Percentiles rank a stretch among this genome's conserved stretches.
phyloP scores from a whole-genome alignment of 495 filamentous ascomycete species.

The Extremus antarcticus region DNA sequence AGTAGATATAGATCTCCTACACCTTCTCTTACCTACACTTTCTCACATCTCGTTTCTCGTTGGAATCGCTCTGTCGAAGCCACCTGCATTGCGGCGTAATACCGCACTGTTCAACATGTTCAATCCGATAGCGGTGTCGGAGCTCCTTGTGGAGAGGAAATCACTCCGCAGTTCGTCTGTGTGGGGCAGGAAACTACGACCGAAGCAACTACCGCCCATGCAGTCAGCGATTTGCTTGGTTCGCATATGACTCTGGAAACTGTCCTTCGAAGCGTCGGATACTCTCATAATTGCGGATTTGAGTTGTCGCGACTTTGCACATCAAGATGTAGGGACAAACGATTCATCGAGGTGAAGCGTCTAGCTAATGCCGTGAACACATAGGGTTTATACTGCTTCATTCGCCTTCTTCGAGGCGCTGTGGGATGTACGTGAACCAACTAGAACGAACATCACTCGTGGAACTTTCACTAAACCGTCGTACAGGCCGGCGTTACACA shows the following conservation, averaged over 20 bases:
- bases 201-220: neutral
- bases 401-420: constrained; percentile 93
- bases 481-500: constrained; percentile 69
- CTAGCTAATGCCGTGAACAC: neutral
- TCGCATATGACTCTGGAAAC: neutral
- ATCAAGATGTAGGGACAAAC: too few relatives aligned
- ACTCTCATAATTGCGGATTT: too few relatives aligned
- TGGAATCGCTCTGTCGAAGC: too few relatives aligned
- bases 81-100: neutral
- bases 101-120: neutral
- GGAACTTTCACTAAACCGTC: neutral
- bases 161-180: too few relatives aligned
- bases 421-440: constrained; percentile 46
- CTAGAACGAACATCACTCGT: neutral
- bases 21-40: too few relatives aligned
- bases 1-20: neutral
- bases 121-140: neutral
- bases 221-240: neutral
- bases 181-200: neutral
- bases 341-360: too few relatives aligned
- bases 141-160: too few relatives aligned
- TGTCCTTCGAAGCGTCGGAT: too few relatives aligned
- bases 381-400: constrained; percentile 51
- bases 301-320: too few relatives aligned
- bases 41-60: too few relatives aligned